Evolutionary conservation across 2,329 filamentous ascomycete species (phyloP), one percentile per base, ranked within the genome.

Genomic region (Aaosphaeria pasadenensis): DNA sequence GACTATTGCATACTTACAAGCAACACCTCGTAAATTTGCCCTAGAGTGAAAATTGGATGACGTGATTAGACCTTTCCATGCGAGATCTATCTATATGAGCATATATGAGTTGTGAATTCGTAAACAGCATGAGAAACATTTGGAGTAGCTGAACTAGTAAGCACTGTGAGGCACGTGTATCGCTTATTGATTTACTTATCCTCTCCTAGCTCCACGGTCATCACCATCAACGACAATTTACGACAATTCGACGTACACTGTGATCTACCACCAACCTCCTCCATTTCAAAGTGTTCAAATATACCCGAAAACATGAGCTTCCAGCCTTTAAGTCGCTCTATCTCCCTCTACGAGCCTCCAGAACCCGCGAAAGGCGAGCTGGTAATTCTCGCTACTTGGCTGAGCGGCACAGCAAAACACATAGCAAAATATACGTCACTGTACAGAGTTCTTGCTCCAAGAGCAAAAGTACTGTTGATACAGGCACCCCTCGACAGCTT

Each of bases 381-480:
- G n/a, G 42, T 44, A 5, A 44, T 44, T 33, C 42, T 44, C 6
- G 28, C n/a, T n/a, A 44, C 42, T 2, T 44, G 42, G 42, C 7
- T 44, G 5, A 30, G 42, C 6, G 42, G n/a, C 30, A 29, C 42
- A n/a, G 42, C 13, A n/a, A 44, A 44, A 29, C 49, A 60, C 30
- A 58, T 62, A 5, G 45, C 48, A 4, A 62, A 62, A 44, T 60
- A 60, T 45, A 43, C 47, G 5, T 28, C 13, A 0, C 11, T 36
- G 11, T 54, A 60, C 50, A 46, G 7, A 2, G 38, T 24, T 4
- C 33, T 56, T 13, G 46, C 44, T 11, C 57, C 57, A 1, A 7
- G 11, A 11, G 36, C 57, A 5, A 44, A 39, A 2, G 57, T 60
- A 41, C 30, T 36, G 4, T n/a, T 36, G 33, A 36, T 36, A 36